These are phyloP conservation scores for Piper longum DNA, from an alignment of 164 flowering plant genomes.

Conservation along the genomic window DNA sequence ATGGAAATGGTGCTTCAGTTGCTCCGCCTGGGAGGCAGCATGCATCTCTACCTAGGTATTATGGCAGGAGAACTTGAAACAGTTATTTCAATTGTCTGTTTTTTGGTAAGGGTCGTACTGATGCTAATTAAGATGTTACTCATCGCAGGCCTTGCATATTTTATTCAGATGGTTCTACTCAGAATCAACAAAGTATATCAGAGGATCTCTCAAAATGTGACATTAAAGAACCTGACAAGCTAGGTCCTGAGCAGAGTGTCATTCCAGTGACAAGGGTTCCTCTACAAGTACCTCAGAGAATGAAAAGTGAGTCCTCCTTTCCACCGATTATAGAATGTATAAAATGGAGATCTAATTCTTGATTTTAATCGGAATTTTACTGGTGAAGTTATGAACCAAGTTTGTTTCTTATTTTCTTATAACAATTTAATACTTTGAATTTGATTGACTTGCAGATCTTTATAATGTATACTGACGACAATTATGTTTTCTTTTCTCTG, in stretches of 20 bases:
- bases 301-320: constrained; percentile 26
- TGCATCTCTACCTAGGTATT: constrained; percentile 87
- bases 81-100: neutral
- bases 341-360: too few relatives aligned
- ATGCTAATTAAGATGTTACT: constrained; percentile 3
- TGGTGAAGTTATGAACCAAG: too few relatives aligned
- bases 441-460: neutral
- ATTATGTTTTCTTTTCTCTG: neutral
- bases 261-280: constrained; percentile 63
- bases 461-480: neutral
- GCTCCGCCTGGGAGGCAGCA: constrained; percentile 93
- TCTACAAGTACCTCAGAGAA: constrained; percentile 59
- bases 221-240: constrained; percentile 55
- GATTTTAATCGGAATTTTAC: too few relatives aligned
- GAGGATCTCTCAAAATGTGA: constrained; percentile 59
- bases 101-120: neutral
- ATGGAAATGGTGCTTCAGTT: constrained; percentile 61
- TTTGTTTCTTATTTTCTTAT: too few relatives aligned
- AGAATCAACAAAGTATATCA: constrained; percentile 33
- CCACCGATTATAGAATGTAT: too few relatives aligned
- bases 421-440: neutral
- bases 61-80: too few relatives aligned
- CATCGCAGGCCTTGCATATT: constrained; percentile 59
- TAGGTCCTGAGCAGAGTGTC: constrained; percentile 36
- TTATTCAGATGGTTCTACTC: constrained; percentile 48